Percentiles rank a stretch among this genome's conserved stretches.
Evolutionary conservation across 129 eudicot genomes (phyloP).

Genomic region (Flaveria linearis): DNA sequence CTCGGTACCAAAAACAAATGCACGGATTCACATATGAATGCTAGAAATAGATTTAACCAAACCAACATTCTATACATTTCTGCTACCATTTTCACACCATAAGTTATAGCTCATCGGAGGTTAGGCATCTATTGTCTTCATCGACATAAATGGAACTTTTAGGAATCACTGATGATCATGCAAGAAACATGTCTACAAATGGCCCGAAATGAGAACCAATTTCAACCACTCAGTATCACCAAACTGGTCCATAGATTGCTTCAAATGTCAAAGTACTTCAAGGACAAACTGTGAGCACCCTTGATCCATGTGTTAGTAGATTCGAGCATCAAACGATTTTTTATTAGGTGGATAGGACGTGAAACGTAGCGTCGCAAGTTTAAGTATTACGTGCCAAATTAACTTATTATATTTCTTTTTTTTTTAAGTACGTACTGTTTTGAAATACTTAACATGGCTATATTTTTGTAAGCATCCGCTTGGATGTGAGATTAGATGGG

Average conservation of each 20-base stretch:
- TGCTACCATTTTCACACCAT: slow-evolving; percentile 21
- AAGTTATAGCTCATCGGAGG: slow-evolving; percentile 16
- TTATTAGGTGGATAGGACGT: not conserved
- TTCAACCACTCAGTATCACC: slow-evolving; percentile 26
- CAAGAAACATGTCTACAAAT: slow-evolving; percentile 30
- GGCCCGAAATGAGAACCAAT: slow-evolving; percentile 10
- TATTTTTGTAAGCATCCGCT: too few species aligned
- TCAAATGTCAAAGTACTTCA: slow-evolving; percentile 27
- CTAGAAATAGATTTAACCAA: slow-evolving; percentile 19
- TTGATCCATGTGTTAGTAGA: not conserved
- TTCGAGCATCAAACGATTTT: not conserved
- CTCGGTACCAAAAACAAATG: slow-evolving; percentile 23
- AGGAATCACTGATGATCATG: slow-evolving; percentile 22
- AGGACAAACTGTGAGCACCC: slow-evolving; percentile 17
- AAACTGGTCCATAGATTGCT: slow-evolving; percentile 30
- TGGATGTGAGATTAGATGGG: too few species aligned
- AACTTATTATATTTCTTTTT: not conserved
- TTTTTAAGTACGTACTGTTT: not conserved
- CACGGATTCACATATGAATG: slow-evolving; percentile 20
- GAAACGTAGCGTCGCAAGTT: not conserved
- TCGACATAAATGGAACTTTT: slow-evolving; percentile 30
- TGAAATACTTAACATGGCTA: too few species aligned
- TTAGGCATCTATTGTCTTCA: slow-evolving; percentile 32
- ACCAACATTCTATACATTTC: not conserved
- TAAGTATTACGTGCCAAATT: not conserved